Evolutionary conservation across 2,329 filamentous ascomycete species (phyloP), one percentile per base, ranked within the genome.

Genomic region (Fusarium bulbicola): DNA sequence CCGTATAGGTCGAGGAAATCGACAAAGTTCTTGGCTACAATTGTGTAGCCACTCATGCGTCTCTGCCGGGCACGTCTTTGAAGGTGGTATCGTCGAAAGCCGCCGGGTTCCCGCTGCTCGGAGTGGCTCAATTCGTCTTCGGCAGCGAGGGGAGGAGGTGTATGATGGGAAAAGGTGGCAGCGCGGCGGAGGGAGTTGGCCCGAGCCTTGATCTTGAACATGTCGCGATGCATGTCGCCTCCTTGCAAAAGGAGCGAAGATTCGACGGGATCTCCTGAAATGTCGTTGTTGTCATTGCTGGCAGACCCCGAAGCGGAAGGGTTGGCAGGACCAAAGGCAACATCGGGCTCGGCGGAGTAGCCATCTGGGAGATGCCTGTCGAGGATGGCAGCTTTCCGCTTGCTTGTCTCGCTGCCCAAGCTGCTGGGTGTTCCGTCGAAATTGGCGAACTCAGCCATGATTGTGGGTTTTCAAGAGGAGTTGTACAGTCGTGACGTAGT

Each of bases 1-100:
- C 92, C 92, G 77, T 95, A 95, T 1, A 95, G 84, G 66, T 93
- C 91, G 28, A 95, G 84, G 72, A 94, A 95, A 62, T 93, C 92
- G 72, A 94, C 89, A 78, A 95, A 95, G 77, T 91, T 92, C 66
- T 86, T 85, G 2, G 92, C 91, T 28, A 93, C 86, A 13, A 91
- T 88, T 24, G 86, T 72, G 12, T 80, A 80, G 21, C 79, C 79
- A 58, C 76, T 83, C 21, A 76, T 63, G 24, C 77, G 76, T n/a
- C 80, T 75, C 83, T 86, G 64, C 80, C 84, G 68, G 74, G 83
- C 81, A 77, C 81, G 70, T 62, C 81, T 78, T 28, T 80, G 76
- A n/a, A 83, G 60, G 50, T 83, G 80, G 54, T 82, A 78, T 34
- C 88, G 84, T 20, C 88, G 83, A 74, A 89, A 89, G 24, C 66